phyloP scores from a whole-genome alignment of 352 stramenopile species.

The Phytophthora chlamydospora region DNA sequence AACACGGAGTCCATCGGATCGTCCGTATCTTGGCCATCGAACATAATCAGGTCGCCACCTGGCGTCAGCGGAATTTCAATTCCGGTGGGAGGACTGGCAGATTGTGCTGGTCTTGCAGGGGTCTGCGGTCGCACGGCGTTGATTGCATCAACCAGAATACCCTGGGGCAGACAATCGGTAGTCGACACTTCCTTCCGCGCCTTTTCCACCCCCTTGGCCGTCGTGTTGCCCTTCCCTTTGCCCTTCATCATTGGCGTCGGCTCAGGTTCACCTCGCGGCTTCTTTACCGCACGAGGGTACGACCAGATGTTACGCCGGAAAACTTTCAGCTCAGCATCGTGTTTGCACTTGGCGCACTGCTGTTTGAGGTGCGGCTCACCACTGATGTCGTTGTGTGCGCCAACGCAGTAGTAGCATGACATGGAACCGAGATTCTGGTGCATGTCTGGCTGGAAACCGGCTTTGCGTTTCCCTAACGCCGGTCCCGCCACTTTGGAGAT shows the following conservation, averaged over 20 bases:
- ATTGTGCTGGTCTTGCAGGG: not conserved
- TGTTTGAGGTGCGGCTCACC: not conserved
- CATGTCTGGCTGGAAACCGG: slow-evolving; percentile 1
- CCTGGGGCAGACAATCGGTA: not conserved
- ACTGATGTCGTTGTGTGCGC: not conserved
- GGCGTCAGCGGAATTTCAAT: not conserved
- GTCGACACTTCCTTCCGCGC: not conserved
- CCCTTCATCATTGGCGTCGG: no score
- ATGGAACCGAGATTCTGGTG: not conserved
- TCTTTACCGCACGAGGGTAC: no score
- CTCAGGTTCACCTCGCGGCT: no score
- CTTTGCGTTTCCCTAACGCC: not conserved
- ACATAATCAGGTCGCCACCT: not conserved
- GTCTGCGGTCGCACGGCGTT: not conserved
- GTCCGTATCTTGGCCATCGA: not conserved
- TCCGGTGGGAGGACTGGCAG: no score
- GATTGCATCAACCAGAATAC: not conserved
- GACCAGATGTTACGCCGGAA: no score
- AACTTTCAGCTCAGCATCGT: no score
- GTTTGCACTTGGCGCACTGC: no score
- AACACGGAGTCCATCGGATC: not conserved
- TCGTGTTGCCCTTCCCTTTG: not conserved
- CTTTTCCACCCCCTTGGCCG: not conserved
- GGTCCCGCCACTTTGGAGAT: not conserved
- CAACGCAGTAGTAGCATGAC: not conserved